Evolutionary conservation across 2,329 filamentous ascomycete genomes (phyloP), one percentile per base, ranked within the genome.

Genomic region (Penicillium polonicum): DNA sequence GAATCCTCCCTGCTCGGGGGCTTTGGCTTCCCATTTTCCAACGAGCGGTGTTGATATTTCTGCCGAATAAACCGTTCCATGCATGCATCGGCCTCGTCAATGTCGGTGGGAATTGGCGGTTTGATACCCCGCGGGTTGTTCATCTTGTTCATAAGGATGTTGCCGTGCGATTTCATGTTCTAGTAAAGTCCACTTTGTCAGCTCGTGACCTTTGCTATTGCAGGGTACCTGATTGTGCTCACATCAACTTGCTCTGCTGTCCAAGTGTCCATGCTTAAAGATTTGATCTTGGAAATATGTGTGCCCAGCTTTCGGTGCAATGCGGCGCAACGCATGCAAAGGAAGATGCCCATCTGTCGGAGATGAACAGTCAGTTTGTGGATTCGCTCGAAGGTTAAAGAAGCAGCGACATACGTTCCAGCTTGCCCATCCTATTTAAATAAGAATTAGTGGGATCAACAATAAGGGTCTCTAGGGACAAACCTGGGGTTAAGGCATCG

Each of bases 231-330:
- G 49, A 52, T 31, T 48, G 36, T 58, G 77, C 85, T 77, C 80
- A 96, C 92, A 78, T 99, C 94, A 63, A 99, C 92, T 78, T 99
- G 94, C 60, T 97, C 94, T 70, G 88, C 88, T 48, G 90, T 87
- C 94, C 94, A 99, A 66, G 89, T 94, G 77, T 99, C 94, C 92
- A 99, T 97, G 75, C 90, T 97, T 78, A 99, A 78, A 38, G 92
- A 97, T 78, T 99, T 99, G 80, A 99, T 92, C 76, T 99, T 99
- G 65, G 92, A 97, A 62, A 99, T 91, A 76, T 99, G 94, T 41
- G 94, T 97, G 60, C 94, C 94, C 70, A 99, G 82, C 78, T 97
- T 97, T 71, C 94, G 90, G 80, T 99, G 94, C 70, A 97, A 85
- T 54, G 92, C 85, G 53, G 92, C 94, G 81, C 94, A 99, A 73